These are phyloP conservation scores for Calonectria hongkongensis DNA, from an alignment of 2,329 filamentous ascomycete species.

Conservation along the genomic window DNA sequence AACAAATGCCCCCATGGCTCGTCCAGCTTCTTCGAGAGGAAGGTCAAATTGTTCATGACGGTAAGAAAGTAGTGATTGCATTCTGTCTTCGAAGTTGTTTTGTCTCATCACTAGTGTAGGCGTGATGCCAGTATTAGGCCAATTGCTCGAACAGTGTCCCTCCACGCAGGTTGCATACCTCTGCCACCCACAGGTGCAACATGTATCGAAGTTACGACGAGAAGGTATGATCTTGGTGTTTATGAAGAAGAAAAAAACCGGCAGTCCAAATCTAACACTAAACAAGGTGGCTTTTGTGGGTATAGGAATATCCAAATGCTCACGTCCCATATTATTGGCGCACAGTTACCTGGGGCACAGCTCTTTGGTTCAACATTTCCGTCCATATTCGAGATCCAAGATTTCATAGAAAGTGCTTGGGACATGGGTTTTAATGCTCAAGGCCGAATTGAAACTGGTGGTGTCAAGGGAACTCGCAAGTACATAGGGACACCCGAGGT, in stretches of 20 bases:
- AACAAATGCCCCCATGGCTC: conserved; percentile 83
- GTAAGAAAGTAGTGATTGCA: conserved; percentile 56
- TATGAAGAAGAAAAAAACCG: no score
- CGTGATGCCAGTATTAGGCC: conserved; percentile 77
- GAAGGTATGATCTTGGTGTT: conserved; percentile 71
- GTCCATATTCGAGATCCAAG: conserved; percentile 87
- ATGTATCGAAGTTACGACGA: conserved; percentile 86
- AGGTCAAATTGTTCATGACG: conserved; percentile 72
- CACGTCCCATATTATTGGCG: conserved; percentile 83
- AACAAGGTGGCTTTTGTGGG: conserved; percentile 88
- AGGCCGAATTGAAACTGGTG: conserved; percentile 88
- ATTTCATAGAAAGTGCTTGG: conserved; percentile 92
- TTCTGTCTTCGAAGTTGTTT: conserved; percentile 18
- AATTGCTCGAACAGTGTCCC: conserved; percentile 78
- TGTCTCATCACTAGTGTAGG: conserved; percentile 58
- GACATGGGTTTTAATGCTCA: conserved; percentile 86
- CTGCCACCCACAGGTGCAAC: conserved; percentile 84
- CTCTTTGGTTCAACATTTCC: conserved; percentile 79
- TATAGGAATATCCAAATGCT: conserved; percentile 98
- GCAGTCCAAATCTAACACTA: not conserved
- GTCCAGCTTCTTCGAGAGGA: conserved; percentile 76
- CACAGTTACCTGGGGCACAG: conserved; percentile 73
- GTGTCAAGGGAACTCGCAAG: conserved; percentile 90
- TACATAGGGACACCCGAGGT: conserved; percentile 97
- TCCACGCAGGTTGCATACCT: conserved; percentile 83